Evolutionary conservation across 2,329 filamentous ascomycete genomes (phyloP).

Genomic region (Trichoderma cornu-damae): DNA sequence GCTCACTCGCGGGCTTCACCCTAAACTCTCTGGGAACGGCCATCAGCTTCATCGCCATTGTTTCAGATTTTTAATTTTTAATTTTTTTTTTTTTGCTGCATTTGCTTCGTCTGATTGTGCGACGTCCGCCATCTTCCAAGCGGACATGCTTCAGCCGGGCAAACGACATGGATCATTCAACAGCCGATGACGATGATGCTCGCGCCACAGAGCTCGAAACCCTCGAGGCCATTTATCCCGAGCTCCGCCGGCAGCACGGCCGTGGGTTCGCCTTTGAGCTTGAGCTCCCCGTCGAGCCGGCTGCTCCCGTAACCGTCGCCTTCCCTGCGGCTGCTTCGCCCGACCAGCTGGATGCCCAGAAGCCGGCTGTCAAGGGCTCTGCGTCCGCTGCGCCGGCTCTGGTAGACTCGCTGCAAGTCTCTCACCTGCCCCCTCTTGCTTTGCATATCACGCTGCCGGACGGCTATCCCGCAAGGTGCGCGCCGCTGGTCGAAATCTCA

Average conservation of each 20-base stretch:
- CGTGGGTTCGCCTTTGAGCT: conserved; percentile 46
- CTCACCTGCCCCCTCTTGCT: conserved; percentile 54
- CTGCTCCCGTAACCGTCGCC: conserved; percentile 50
- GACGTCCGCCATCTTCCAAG: not conserved
- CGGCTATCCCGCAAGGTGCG: conserved; percentile 51
- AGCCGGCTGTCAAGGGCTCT: conserved; percentile 1
- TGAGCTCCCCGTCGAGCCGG: conserved; percentile 53
- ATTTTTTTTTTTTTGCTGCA: too few relatives aligned
- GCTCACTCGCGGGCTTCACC: not conserved
- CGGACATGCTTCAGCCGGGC: conserved; percentile 16
- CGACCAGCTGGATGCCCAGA: not conserved
- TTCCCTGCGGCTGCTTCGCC: conserved; percentile 46
- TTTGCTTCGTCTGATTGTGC: too few relatives aligned
- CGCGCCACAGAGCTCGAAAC: conserved; percentile 56
- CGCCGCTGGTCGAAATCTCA: conserved; percentile 48
- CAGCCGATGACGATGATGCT: conserved; percentile 49
- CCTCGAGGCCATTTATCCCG: conserved; percentile 62
- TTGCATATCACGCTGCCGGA: conserved; percentile 51
- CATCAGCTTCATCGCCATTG: not conserved
- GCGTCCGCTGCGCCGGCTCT: conserved; percentile 9
- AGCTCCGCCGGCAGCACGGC: conserved; percentile 47
- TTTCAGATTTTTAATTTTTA: too few relatives aligned
- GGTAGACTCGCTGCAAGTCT: conserved; percentile 46
- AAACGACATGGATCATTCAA: conserved; percentile 35
- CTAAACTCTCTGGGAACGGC: not conserved